These are phyloP conservation scores for Meripilus lineatus DNA, from an alignment of 1,284 basidiomycete species.

Conservation along the genomic window DNA sequence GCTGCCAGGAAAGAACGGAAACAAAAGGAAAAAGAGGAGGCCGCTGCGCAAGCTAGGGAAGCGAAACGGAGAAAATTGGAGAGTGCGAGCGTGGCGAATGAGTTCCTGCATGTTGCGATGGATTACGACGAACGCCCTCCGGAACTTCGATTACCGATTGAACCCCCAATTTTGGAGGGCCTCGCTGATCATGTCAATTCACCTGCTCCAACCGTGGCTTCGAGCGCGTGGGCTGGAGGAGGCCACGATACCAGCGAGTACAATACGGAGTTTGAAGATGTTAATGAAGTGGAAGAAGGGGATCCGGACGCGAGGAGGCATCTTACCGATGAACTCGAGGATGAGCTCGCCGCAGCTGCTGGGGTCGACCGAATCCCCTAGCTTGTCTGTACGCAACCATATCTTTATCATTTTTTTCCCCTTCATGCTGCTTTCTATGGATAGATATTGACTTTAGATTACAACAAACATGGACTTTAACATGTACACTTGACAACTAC, in stretches of 20 bases:
- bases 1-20: slow-evolving; percentile 20
- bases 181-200: slow-evolving; percentile 39
- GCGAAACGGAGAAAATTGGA: slow-evolving; percentile 3
- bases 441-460: too few relatives aligned
- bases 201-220: slow-evolving; percentile 45
- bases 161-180: too few relatives aligned
- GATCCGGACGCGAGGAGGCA: slow-evolving; percentile 6
- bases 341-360: slow-evolving; percentile 9
- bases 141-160: too few relatives aligned
- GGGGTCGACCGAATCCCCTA: slow-evolving; percentile 6
- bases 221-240: slow-evolving; percentile 29
- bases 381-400: too few relatives aligned
- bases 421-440: too few relatives aligned
- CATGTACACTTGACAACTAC: too few relatives aligned
- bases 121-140: too few relatives aligned
- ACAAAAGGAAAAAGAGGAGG: slow-evolving; percentile 16
- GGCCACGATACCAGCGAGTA: slow-evolving; percentile 27
- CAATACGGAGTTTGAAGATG: slow-evolving; percentile 28
- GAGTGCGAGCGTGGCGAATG: too few relatives aligned
- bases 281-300: slow-evolving; percentile 19
- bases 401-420: too few relatives aligned
- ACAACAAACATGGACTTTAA: too few relatives aligned
- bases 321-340: slow-evolving; percentile 9
- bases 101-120: too few relatives aligned
- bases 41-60: slow-evolving; percentile 5